Evolutionary conservation across 129 eudicot genomes (phyloP).

Genomic region (Pseudognaphalium luteoalbum): DNA sequence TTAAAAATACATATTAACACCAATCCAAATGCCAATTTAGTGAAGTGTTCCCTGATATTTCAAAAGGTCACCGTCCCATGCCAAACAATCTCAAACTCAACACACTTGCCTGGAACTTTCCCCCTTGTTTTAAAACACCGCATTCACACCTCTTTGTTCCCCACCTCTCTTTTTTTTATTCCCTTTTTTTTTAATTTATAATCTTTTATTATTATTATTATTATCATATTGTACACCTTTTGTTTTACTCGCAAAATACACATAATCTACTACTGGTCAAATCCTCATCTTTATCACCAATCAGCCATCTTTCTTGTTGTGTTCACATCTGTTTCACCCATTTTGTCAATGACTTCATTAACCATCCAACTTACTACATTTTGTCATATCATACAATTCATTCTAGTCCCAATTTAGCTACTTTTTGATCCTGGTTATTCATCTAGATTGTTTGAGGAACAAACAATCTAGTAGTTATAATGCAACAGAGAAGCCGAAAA

Average conservation of each 20-base stretch:
- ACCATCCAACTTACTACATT: neutral
- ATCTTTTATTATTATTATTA: neutral
- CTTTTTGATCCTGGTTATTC: neutral
- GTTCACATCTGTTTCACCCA: constrained; percentile 28
- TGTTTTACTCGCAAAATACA: constrained; percentile 2
- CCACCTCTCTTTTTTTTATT: constrained; percentile 1
- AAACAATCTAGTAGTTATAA: neutral
- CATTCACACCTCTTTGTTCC: constrained; percentile 22
- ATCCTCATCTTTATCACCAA: constrained; percentile 15
- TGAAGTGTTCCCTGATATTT: neutral
- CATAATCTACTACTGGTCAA: constrained; percentile 14
- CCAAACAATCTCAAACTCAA: neutral
- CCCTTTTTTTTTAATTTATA: neutral
- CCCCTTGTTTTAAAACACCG: neutral
- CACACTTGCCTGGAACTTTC: constrained; percentile 13
- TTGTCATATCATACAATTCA: neutral
- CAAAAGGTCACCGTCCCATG: constrained; percentile 23
- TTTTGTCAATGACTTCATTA: constrained; percentile 25
- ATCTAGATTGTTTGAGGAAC: neutral
- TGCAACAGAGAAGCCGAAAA: constrained; percentile 19
- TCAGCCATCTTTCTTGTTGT: constrained; percentile 10
- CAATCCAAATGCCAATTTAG: constrained; percentile 2
- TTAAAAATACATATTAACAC: neutral
- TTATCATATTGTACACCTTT: neutral
- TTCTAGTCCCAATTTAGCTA: neutral